These are phyloP conservation scores for Pseudocohnilembus persalinus DNA, from an alignment of 169 alveolate species.

Conservation along the genomic window DNA sequence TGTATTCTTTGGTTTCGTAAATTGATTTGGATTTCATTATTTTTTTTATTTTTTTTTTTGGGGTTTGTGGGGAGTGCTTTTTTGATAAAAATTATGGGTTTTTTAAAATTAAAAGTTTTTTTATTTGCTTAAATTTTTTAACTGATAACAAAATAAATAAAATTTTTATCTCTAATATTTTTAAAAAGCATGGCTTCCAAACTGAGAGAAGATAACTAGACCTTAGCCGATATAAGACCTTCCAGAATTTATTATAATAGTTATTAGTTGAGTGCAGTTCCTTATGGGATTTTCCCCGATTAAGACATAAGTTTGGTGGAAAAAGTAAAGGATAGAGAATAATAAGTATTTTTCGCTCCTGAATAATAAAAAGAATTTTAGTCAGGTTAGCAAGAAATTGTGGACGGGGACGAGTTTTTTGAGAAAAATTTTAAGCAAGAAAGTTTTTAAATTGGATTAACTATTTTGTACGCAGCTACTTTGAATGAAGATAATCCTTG, in stretches of 20 bases:
- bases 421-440: not conserved
- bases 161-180: no score
- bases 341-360: not conserved
- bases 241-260: not conserved
- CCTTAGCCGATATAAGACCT: not conserved
- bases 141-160: not conserved
- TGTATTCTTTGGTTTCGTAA: not conserved
- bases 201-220: not conserved
- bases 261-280: not conserved
- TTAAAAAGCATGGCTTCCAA: not conserved
- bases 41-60: no score
- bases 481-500: not conserved
- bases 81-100: no score
- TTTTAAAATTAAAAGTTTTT: no score
- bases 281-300: not conserved
- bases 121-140: no score
- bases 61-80: no score
- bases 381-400: not conserved
- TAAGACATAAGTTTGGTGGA: not conserved
- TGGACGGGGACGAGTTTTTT: not conserved
- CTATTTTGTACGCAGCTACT: not conserved
- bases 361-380: not conserved
- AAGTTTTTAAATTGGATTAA: not conserved
- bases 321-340: not conserved
- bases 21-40: no score